phyloP scores from a whole-genome alignment of 208 protist genomes.

The Spongospora subterranea region DNA sequence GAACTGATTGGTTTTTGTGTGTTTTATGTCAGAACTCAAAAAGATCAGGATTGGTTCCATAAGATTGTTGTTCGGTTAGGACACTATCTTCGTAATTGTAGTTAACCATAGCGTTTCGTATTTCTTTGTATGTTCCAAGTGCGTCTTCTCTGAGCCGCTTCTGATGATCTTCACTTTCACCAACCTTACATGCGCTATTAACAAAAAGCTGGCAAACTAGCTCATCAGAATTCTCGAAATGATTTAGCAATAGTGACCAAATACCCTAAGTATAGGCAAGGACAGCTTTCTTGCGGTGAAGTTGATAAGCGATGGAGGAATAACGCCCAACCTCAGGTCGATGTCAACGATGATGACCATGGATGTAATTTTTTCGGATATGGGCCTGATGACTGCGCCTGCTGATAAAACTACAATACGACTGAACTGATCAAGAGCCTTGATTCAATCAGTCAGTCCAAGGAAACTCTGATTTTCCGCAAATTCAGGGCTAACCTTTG shows the following conservation, averaged over 20 bases:
- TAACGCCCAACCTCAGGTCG: background rate
- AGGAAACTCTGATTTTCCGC: background rate
- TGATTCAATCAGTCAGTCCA: background rate
- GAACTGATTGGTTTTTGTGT: too few relatives aligned
- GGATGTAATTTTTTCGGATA: background rate
- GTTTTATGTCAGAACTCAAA: too few relatives aligned
- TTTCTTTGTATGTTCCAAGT: background rate
- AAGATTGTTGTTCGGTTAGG: too few relatives aligned
- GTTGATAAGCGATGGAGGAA: background rate
- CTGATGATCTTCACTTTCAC: background rate
- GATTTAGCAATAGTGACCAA: background rate
- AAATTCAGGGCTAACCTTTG: background rate
- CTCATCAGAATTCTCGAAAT: background rate
- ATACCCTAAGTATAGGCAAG: background rate
- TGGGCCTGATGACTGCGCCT: background rate
- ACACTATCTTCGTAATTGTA: background rate
- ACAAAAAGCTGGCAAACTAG: background rate
- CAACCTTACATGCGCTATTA: background rate
- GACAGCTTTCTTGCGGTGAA: background rate
- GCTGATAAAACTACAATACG: background rate
- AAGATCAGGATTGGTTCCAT: too few relatives aligned
- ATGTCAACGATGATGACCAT: background rate
- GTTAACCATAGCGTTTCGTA: background rate
- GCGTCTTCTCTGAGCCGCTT: background rate
- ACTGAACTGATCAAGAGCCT: background rate